Evolutionary conservation across 2,329 filamentous ascomycete genomes (phyloP).

Genomic region (Penicillium glabrum): DNA sequence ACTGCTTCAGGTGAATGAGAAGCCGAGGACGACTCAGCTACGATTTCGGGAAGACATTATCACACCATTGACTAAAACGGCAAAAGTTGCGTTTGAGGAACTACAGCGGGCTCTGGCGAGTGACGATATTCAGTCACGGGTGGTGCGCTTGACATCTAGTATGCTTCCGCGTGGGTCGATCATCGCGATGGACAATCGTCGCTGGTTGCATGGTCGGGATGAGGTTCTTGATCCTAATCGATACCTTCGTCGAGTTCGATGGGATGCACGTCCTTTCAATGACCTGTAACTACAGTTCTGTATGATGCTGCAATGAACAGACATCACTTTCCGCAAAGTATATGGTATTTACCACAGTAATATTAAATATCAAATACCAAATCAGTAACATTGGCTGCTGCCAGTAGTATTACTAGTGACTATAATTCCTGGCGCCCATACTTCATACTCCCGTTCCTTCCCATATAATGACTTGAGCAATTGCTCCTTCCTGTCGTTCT

Average conservation of each 20-base stretch:
- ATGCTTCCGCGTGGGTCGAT: slow-evolving; percentile 6
- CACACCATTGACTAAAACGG: slow-evolving; percentile 23
- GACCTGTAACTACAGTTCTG: not conserved
- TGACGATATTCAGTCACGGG: not conserved
- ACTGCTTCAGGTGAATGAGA: slow-evolving; percentile 13
- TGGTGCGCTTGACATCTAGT: not conserved
- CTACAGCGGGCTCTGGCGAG: slow-evolving; percentile 17
- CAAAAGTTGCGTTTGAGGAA: slow-evolving; percentile 28
- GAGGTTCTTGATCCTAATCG: slow-evolving; percentile 4
- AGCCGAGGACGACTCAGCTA: not conserved
- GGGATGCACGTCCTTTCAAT: slow-evolving; percentile 4
- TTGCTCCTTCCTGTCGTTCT: not conserved
- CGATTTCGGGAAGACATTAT: slow-evolving; percentile 31
- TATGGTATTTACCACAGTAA: too few relatives aligned
- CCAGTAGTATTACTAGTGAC: too few relatives aligned
- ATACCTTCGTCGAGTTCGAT: slow-evolving; percentile 9
- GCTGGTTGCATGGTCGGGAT: slow-evolving; percentile 8
- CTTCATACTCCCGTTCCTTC: too few relatives aligned
- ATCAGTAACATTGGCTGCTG: too few relatives aligned
- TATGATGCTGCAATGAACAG: not conserved
- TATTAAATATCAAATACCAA: too few relatives aligned
- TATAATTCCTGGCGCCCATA: too few relatives aligned
- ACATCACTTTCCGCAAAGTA: too few relatives aligned
- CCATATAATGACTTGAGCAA: not conserved
- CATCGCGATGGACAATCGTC: slow-evolving; percentile 6